Percentiles rank a stretch among this genome's conserved stretches.
phyloP scores from a whole-genome alignment of 805 yeast species.

The Candida endomychidarum region DNA sequence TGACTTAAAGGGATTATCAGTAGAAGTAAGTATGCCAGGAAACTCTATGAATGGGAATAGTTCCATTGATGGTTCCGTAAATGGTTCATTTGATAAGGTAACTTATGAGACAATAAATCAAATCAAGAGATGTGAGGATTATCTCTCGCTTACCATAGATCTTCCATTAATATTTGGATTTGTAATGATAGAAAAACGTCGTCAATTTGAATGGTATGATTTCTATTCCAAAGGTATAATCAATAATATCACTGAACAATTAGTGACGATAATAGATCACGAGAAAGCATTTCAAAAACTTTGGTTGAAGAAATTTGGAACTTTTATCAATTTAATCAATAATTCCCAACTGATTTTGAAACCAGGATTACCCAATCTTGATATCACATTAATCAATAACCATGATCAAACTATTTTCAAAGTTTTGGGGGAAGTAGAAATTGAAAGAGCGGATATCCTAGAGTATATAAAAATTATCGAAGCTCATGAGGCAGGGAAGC shows the following conservation, averaged over 20 bases:
- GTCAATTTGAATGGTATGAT: constrained; percentile 59
- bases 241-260: constrained; percentile 52
- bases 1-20: constrained; percentile 27
- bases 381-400: constrained; percentile 33
- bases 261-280: constrained; percentile 54
- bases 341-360: not conserved
- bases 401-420: constrained; percentile 22
- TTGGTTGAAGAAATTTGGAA: constrained; percentile 67
- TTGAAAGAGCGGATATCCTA: constrained; percentile 34
- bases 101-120: constrained; percentile 21
- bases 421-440: constrained; percentile 35
- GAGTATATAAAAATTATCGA: constrained; percentile 27
- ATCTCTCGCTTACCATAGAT: constrained; percentile 52
- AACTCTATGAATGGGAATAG: too few species aligned
- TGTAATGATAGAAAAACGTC: constrained; percentile 58
- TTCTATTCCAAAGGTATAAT: constrained; percentile 40
- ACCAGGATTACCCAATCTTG: constrained; percentile 29
- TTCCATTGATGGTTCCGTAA: too few species aligned
- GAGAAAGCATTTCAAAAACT: constrained; percentile 55
- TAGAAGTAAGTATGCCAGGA: not conserved
- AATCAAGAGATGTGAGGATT: constrained; percentile 36
- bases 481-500: constrained; percentile 18
- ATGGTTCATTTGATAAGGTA: not conserved
- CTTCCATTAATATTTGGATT: constrained; percentile 72
- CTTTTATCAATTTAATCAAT: constrained; percentile 25